These are phyloP conservation scores for Dichotomopilus funicola DNA, from an alignment of 2,329 filamentous ascomycete genomes.

Conservation along the genomic window DNA sequence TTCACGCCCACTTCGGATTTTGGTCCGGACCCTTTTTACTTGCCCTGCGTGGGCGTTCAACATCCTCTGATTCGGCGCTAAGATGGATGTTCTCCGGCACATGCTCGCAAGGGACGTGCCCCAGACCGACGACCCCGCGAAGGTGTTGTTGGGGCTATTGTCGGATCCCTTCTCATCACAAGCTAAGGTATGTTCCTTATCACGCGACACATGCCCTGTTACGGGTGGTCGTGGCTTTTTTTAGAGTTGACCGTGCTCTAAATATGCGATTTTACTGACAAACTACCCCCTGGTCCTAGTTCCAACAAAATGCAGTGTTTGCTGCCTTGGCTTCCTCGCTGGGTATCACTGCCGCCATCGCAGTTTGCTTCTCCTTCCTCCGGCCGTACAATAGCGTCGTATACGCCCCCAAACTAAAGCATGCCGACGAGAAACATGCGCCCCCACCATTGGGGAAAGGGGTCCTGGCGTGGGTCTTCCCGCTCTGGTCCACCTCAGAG, in stretches of 20 bases:
- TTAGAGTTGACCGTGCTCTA: background rate
- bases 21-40: background rate
- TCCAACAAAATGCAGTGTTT: constrained; percentile 57
- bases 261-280: constrained; percentile 14
- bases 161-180: constrained; percentile 43
- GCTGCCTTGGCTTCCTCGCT: constrained; percentile 77
- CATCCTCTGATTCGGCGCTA: background rate
- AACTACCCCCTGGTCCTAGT: constrained; percentile 35
- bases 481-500: constrained; percentile 73
- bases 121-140: background rate
- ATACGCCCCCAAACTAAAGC: constrained; percentile 89
- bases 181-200: constrained; percentile 30
- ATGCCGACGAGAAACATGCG: constrained; percentile 83
- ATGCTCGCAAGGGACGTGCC: constrained; percentile 13
- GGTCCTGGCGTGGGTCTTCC: constrained; percentile 80
- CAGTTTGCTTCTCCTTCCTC: constrained; percentile 77
- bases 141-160: constrained; percentile 33
- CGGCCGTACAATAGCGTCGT: constrained; percentile 88
- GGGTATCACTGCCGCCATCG: constrained; percentile 65
- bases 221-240: background rate
- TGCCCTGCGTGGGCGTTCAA: constrained; percentile 13
- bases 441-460: constrained; percentile 81
- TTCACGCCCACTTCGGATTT: background rate
- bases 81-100: constrained; percentile 10
- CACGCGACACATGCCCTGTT: background rate